Evolutionary conservation across 164 flowering plant genomes (phyloP).

Genomic region (Macadamia tetraphylla): DNA sequence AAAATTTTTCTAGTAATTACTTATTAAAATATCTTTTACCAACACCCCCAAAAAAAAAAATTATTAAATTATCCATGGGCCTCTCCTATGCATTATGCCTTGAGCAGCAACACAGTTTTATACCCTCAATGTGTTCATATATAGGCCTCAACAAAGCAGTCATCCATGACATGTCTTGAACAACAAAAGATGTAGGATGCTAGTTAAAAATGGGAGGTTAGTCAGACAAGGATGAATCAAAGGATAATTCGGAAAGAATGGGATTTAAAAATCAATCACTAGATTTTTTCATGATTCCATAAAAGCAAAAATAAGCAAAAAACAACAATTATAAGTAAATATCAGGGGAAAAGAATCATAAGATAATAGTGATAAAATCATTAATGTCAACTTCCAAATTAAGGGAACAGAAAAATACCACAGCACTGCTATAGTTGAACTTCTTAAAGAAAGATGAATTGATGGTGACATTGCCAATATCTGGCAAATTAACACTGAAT

Average conservation of each 20-base stretch:
- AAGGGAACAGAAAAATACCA: constrained; percentile 41
- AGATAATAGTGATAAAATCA: not conserved
- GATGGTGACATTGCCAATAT: constrained; percentile 50
- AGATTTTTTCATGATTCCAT: too few relatives aligned
- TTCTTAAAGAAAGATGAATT: constrained; percentile 74
- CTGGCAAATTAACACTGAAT: constrained; percentile 52
- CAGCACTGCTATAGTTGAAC: constrained; percentile 75
- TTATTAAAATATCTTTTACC: too few relatives aligned
- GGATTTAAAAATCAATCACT: too few relatives aligned
- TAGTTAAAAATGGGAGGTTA: not conserved
- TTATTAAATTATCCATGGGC: too few relatives aligned
- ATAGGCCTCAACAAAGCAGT: not conserved
- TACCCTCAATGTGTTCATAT: too few relatives aligned
- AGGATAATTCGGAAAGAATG: too few relatives aligned
- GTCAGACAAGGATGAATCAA: not conserved
- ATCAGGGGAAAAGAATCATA: not conserved
- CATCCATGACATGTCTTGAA: not conserved
- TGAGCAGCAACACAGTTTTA: too few relatives aligned
- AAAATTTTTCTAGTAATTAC: too few relatives aligned
- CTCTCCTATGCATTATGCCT: too few relatives aligned
- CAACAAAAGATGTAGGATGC: not conserved
- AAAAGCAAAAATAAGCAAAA: not conserved
- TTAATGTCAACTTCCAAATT: not conserved
- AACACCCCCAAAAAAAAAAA: too few relatives aligned
- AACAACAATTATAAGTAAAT: not conserved